Evolutionary conservation across 225 moss, liverwort and hornwort species (phyloP).

Genomic region (Anthoceros angustus): DNA sequence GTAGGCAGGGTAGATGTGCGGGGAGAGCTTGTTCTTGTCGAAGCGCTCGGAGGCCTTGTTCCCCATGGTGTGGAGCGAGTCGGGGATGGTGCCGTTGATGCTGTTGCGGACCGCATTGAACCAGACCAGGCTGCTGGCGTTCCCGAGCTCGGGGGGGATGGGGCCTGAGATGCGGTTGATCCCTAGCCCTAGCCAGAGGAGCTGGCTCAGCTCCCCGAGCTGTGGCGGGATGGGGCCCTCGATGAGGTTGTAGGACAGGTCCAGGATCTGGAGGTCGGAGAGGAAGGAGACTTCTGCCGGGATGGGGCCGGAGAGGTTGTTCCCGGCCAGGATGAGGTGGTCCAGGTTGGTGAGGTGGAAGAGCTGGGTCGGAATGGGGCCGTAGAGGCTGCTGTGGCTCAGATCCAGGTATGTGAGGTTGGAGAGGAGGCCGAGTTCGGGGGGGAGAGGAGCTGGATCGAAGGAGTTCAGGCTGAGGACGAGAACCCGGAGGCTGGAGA

Average conservation of each 20-base stretch:
- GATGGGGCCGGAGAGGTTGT: constrained; percentile 22
- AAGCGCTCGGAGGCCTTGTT: background rate
- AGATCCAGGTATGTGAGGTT: constrained; percentile 23
- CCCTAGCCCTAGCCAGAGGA: constrained; percentile 32
- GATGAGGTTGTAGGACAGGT: constrained; percentile 30
- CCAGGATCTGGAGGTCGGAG: constrained; percentile 18
- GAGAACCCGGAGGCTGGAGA: constrained; percentile 15
- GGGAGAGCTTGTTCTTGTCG: background rate
- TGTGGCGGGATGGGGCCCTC: constrained; percentile 21
- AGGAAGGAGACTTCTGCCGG: constrained; percentile 21
- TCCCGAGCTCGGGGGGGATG: constrained; percentile 23
- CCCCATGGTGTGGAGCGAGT: constrained; percentile 8
- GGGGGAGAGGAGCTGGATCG: constrained; percentile 15
- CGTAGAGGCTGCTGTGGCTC: constrained; percentile 18
- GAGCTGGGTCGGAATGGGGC: constrained; percentile 17
- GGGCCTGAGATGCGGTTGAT: constrained; percentile 19
- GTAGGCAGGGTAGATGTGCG: background rate
- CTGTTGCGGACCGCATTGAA: constrained; percentile 36
- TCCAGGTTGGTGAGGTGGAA: constrained; percentile 14
- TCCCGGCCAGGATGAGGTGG: constrained; percentile 22
- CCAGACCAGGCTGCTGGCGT: constrained; percentile 37
- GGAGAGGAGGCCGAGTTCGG: constrained; percentile 18
- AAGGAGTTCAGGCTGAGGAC: constrained; percentile 21
- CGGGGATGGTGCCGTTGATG: constrained; percentile 40
- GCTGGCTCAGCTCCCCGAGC: constrained; percentile 27